Percentiles rank a stretch among this genome's conserved stretches.
Evolutionary conservation across 2,329 filamentous ascomycete species (phyloP).

Genomic region (Conoideocrella luteorostrata): DNA sequence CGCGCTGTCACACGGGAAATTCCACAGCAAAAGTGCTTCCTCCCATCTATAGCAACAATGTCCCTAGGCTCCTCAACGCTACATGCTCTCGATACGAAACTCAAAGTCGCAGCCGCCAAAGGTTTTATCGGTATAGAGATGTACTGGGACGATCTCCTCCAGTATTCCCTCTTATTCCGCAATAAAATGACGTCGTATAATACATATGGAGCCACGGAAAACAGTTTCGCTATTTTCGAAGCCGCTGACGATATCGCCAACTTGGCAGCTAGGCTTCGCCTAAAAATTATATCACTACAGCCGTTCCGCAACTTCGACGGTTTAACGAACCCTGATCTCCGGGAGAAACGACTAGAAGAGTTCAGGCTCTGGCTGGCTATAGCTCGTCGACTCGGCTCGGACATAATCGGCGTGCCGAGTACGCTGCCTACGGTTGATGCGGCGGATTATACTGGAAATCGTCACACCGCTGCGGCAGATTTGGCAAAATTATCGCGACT

Average conservation of each 20-base stretch:
- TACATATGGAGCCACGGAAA: not conserved
- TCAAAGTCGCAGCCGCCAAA: not conserved
- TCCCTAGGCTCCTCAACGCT: constrained; percentile 12
- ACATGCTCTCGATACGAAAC: constrained; percentile 14
- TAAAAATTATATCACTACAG: constrained; percentile 15
- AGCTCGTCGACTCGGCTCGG: constrained; percentile 9
- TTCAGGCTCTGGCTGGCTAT: constrained; percentile 12
- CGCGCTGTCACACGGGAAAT: too few species aligned
- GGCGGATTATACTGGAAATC: not conserved
- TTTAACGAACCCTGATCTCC: constrained; percentile 8
- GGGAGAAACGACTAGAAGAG: not conserved
- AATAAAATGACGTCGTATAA: not conserved
- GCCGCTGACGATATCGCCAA: not conserved
- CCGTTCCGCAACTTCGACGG: constrained; percentile 16
- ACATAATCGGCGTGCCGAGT: constrained; percentile 14
- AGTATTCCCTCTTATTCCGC: not conserved
- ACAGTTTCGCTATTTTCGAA: not conserved
- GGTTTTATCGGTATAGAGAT: constrained; percentile 17
- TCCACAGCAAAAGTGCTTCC: too few species aligned
- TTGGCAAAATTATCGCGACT: constrained; percentile 1
- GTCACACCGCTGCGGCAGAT: not conserved
- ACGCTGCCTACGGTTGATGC: constrained; percentile 6
- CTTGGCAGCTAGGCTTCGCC: not conserved
- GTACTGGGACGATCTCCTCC: constrained; percentile 16
- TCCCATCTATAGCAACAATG: constrained; percentile 17